Conservation (phyloP, 371 early-diverging fungal species). For the Haplosporangium sp. region DNA sequence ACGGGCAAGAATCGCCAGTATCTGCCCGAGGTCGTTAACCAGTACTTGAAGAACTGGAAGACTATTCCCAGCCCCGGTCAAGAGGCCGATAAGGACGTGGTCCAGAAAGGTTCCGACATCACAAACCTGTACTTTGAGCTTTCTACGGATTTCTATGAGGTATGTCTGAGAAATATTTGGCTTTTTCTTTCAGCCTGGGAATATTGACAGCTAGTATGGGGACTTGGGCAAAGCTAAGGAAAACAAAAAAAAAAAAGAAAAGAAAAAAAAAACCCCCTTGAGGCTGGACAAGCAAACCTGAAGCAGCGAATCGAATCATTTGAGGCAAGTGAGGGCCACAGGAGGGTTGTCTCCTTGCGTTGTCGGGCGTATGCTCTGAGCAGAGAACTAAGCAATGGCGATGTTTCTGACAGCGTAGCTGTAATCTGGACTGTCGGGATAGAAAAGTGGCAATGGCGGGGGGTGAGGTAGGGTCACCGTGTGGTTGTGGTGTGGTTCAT, state of each 20-base stretch:
- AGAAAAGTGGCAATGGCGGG: neutral
- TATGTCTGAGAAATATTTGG: slow-evolving; percentile 37
- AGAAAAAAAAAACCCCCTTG: too few relatives aligned
- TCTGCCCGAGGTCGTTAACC: slow-evolving; percentile 24
- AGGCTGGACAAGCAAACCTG: too few relatives aligned
- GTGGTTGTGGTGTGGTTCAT: too few relatives aligned
- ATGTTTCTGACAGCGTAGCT: neutral
- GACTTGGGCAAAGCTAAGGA: neutral
- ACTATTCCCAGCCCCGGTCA: slow-evolving; percentile 20
- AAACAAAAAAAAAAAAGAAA: too few relatives aligned
- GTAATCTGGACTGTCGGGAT: neutral
- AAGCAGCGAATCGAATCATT: too few relatives aligned
- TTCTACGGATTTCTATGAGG: slow-evolving; percentile 85
- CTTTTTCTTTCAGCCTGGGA: slow-evolving; percentile 9
- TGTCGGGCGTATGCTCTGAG: too few relatives aligned
- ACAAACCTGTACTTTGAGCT: slow-evolving; percentile 86
- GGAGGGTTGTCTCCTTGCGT: neutral
- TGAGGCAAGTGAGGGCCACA: too few relatives aligned
- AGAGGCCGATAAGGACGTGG: slow-evolving; percentile 6
- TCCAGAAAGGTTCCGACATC: slow-evolving; percentile 68
- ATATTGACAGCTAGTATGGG: slow-evolving; percentile 1
- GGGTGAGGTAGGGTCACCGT: neutral
- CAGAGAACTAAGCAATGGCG: too few relatives aligned
- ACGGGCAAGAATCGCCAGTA: slow-evolving; percentile 25
- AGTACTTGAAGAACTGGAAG: slow-evolving; percentile 24